phyloP scores from a whole-genome alignment of 2,329 filamentous ascomycete genomes.

The Cladosporium sp. region DNA sequence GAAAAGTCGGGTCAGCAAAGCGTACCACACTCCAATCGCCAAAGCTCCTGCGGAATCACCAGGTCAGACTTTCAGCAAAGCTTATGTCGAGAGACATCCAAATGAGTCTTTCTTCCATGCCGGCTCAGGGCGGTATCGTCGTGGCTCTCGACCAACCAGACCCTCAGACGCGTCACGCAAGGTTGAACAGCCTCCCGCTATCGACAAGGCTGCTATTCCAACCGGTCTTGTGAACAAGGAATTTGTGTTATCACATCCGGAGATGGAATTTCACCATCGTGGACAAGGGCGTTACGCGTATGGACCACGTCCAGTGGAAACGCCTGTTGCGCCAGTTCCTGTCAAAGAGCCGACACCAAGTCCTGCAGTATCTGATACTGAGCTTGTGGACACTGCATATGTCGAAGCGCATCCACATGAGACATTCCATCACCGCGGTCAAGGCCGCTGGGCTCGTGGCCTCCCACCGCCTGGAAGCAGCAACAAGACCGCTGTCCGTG shows the following conservation, averaged over 20 bases:
- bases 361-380: constrained; percentile 8
- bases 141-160: constrained; percentile 23
- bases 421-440: constrained; percentile 34
- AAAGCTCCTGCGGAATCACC: constrained; percentile 10
- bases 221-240: constrained; percentile 24
- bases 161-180: neutral
- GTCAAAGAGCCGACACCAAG: constrained; percentile 5
- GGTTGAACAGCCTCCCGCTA: neutral
- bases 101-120: constrained; percentile 33
- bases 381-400: constrained; percentile 28
- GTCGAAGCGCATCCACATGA: constrained; percentile 31
- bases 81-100: constrained; percentile 30
- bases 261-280: constrained; percentile 31
- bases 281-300: constrained; percentile 33
- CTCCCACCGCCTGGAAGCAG: constrained; percentile 30
- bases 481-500: constrained; percentile 34
- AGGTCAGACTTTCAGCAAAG: constrained; percentile 29
- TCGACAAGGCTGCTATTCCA: constrained; percentile 3
- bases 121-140: constrained; percentile 32
- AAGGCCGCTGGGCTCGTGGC: constrained; percentile 34
- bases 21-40: neutral
- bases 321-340: constrained; percentile 8
- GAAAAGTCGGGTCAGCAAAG: constrained; percentile 14
- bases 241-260: constrained; percentile 28
- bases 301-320: constrained; percentile 22